Base-by-base conservation (phyloP, 1,284 basidiomycete genomes). In the Grifola frondosa region DNA sequence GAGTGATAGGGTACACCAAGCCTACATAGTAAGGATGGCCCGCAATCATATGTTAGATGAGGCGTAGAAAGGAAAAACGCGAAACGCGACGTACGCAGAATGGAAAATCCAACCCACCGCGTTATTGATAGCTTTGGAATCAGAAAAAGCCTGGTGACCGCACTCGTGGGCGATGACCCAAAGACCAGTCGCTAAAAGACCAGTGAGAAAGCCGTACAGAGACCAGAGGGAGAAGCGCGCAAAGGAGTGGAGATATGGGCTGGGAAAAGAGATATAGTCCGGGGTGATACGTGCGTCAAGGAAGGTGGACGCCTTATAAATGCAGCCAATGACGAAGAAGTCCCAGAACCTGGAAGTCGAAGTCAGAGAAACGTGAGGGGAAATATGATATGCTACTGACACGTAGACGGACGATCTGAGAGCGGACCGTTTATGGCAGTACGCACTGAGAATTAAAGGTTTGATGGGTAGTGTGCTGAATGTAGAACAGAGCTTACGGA, bases 1-100 rank as follows among this genome's bases (percentile, higher is more conserved):
- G 93, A 92, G 66, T 99, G 95, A 72, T 95, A 99, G 9, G 97
- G 96, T 12, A 99, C 96, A 41, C 97, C 86, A 37, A 99, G 81
- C 45, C 87, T 90, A 49, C 11, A 45, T 33, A 36, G 42, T 30
- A 38, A n/a, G n/a, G n/a, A n/a, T n/a, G 42, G 50, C 52, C 58
- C 48, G 60, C 53, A 58, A 61, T 62, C 62, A 67, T 52, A 61
- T 60, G 57, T 59, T 35, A 50, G 53, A 44, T 29, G 25, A 25
- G 17, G 34, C 37, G 12, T 17, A 37, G 24, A 19, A 32, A 39
- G 38, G 44, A n/a, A n/a, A 22, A 25, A 19, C 22, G 16, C 37
- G 37, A 29, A 33, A 49, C 24, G 23, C 23, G 32, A 57, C 60
- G 50, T 62, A 90, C 88, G 79, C 81, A 32, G 94, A 97, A 69